phyloP scores from a whole-genome alignment of 495 filamentous ascomycete species.

The Podospora pseudoanserina region DNA sequence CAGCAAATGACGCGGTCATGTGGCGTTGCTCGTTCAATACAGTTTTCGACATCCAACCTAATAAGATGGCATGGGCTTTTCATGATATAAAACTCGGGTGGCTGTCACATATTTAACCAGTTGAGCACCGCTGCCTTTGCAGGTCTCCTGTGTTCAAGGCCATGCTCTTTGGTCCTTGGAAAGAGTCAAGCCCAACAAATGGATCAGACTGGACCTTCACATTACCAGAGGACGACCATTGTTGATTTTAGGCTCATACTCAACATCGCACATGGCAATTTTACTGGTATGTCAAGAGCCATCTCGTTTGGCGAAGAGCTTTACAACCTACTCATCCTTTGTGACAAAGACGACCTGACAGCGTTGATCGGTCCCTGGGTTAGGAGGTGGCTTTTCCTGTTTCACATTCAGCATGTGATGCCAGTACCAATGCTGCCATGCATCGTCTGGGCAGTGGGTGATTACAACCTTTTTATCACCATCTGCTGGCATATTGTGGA shows the following conservation, averaged over 20 bases:
- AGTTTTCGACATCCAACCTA: too few species aligned
- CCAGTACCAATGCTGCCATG: neutral
- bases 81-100: too few species aligned
- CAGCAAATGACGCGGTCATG: too few species aligned
- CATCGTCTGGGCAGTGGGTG: neutral
- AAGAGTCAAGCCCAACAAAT: neutral
- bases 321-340: neutral
- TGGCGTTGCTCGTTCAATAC: too few species aligned
- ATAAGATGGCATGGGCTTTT: too few species aligned
- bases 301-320: neutral
- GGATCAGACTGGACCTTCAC: neutral
- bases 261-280: neutral
- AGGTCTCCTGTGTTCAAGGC: neutral
- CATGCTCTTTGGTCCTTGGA: neutral
- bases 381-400: too few species aligned
- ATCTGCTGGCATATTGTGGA: too few species aligned
- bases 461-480: neutral
- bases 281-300: neutral
- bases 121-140: too few species aligned
- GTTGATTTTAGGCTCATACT: neutral
- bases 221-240: neutral
- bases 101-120: too few species aligned
- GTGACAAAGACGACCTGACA: neutral
- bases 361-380: neutral
- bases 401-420: too few species aligned